Percentiles rank a stretch among this genome's conserved stretches.
Evolutionary conservation across 108 stramenopile genomes (phyloP).

Genomic region (Aurantiochytrium sp.): DNA sequence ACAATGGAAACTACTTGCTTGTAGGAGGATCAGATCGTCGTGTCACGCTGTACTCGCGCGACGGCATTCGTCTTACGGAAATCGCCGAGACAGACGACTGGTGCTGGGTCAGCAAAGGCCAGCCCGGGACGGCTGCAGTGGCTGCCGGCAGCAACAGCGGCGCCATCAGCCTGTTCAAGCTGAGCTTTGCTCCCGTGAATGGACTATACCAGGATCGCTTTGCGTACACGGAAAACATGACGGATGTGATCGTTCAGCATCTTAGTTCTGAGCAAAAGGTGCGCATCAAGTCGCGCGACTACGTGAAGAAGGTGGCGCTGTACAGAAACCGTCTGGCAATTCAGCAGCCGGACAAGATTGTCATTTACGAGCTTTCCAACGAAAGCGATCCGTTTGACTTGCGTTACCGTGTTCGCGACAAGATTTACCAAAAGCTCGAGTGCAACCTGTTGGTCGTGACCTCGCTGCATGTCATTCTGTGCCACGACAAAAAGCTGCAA

Average conservation of each 20-base stretch:
- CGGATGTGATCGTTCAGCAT: constrained; percentile 60
- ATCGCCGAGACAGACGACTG: constrained; percentile 34
- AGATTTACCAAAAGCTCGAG: constrained; percentile 22
- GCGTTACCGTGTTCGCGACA: constrained; percentile 44
- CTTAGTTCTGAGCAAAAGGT: constrained; percentile 53
- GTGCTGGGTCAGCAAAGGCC: constrained; percentile 44
- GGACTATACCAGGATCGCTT: constrained; percentile 49
- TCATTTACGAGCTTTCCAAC: constrained; percentile 41
- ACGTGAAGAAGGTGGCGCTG: constrained; percentile 47
- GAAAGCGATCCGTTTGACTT: constrained; percentile 19
- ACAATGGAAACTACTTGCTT: constrained; percentile 43
- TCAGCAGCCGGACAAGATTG: constrained; percentile 44
- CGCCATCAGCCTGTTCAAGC: constrained; percentile 24
- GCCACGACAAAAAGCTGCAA: constrained; percentile 34
- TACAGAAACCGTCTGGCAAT: constrained; percentile 51
- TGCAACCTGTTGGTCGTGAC: constrained; percentile 43
- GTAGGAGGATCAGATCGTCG: constrained; percentile 46
- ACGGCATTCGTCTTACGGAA: constrained; percentile 35
- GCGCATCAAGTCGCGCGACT: constrained; percentile 52
- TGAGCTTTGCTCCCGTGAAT: constrained; percentile 40
- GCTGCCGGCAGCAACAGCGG: constrained; percentile 45
- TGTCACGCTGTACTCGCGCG: constrained; percentile 46
- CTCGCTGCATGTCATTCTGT: constrained; percentile 38
- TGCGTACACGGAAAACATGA: constrained; percentile 56
- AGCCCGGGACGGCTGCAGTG: constrained; percentile 29